Evolutionary conservation across 352 stramenopile genomes (phyloP).

Genomic region (Detonula confervacea): DNA sequence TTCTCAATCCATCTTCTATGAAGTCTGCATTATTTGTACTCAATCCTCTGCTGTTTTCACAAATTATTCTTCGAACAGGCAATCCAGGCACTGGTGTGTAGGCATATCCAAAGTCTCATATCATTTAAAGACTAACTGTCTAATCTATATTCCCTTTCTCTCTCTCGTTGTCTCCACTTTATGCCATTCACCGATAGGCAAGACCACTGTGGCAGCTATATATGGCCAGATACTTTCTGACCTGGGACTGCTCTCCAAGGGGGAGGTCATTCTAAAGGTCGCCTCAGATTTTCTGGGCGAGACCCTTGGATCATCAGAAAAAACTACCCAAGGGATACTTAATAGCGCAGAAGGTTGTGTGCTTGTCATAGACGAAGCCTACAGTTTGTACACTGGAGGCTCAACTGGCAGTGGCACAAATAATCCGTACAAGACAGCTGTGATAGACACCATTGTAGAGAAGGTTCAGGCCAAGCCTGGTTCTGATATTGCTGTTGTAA

Average conservation of each 20-base stretch:
- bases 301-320: constrained; percentile 88
- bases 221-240: constrained; percentile 89
- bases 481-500: constrained; percentile 90
- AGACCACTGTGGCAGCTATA: too few species aligned
- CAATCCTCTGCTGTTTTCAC: too few species aligned
- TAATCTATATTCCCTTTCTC: too few species aligned
- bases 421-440: constrained; percentile 54
- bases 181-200: too few species aligned
- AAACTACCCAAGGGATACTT: constrained; percentile 88
- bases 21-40: too few species aligned
- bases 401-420: constrained; percentile 28
- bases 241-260: constrained; percentile 90
- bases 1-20: too few species aligned
- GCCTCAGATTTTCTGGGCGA: constrained; percentile 89
- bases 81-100: too few species aligned
- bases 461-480: constrained; percentile 89
- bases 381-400: constrained; percentile 84
- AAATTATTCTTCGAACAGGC: too few species aligned
- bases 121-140: too few species aligned
- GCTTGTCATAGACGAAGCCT: constrained; percentile 93
- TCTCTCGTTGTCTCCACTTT: too few species aligned
- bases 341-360: constrained; percentile 89
- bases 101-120: too few species aligned
- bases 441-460: constrained; percentile 90
- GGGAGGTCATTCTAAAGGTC: constrained; percentile 89